Conservation (phyloP, 2,329 filamentous ascomycete genomes). For the Aspergillus spinulosporus region DNA sequence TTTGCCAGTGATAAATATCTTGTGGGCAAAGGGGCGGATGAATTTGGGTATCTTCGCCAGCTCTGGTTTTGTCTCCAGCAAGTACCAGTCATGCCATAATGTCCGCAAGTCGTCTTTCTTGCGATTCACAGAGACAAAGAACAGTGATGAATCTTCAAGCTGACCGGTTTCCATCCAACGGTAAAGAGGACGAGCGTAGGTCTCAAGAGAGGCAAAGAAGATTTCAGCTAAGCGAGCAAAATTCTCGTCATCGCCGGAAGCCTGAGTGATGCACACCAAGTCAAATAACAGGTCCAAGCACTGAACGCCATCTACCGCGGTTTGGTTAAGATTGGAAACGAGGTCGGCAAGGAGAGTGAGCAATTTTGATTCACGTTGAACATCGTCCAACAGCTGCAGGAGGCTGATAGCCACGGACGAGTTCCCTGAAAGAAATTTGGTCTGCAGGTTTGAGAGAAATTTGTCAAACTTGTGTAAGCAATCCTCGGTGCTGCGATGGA, state of each 20-base stretch:
- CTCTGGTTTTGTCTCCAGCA: conserved; percentile 60
- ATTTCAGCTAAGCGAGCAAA: conserved; percentile 67
- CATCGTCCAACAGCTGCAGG: conserved; percentile 59
- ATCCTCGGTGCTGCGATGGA: conserved; percentile 63
- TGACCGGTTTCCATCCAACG: conserved; percentile 82
- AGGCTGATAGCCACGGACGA: conserved; percentile 65
- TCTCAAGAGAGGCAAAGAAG: conserved; percentile 78
- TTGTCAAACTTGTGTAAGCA: conserved; percentile 61
- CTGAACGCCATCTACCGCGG: conserved; percentile 59
- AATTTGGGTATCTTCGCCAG: conserved; percentile 71
- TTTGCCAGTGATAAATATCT: conserved; percentile 85
- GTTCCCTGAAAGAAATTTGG: conserved; percentile 56
- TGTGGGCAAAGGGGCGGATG: conserved; percentile 65
- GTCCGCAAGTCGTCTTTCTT: conserved; percentile 59
- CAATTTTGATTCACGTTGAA: conserved; percentile 56
- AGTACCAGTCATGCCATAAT: conserved; percentile 76
- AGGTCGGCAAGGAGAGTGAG: conserved; percentile 63
- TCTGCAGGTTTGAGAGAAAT: conserved; percentile 61
- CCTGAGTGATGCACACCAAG: conserved; percentile 67
- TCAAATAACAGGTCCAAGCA: conserved; percentile 78
- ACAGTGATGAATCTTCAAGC: conserved; percentile 61
- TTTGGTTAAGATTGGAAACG: conserved; percentile 57
- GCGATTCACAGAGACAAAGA: conserved; percentile 69
- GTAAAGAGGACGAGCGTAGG: conserved; percentile 77
- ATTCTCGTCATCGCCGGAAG: conserved; percentile 61